Evolutionary conservation across 2,329 filamentous ascomycete genomes (phyloP), one percentile per base, ranked within the genome.

Genomic region (Aspergillus carbonarius): DNA sequence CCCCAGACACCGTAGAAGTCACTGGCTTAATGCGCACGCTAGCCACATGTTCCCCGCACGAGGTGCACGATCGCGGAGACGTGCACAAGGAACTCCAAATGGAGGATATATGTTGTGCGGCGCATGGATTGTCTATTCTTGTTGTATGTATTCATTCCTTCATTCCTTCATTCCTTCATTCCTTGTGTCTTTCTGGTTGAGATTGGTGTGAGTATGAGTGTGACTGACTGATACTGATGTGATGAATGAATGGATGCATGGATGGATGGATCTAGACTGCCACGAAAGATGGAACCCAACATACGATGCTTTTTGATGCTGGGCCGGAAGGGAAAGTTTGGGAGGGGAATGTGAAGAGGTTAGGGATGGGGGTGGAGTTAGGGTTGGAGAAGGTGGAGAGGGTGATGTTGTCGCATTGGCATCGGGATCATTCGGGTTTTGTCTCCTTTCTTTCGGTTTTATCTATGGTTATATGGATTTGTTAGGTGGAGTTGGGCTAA

Each of bases 361-460:
- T 83, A 17, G 67, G 72, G 25, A 70, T 78, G 1, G 73, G 81
- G 63, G 66, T 82, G 4, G 68, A 74, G 25, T 70, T 78, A 1
- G 73, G 81, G 63, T 67, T 82, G 4, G 68, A 74, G 1, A 63
- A 67, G 0, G 71, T 85, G 23, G 82, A 83, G 61, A 58, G 78
- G 13, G 76, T 83, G 18, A 75, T 82, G 49, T 69, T 84, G 23
- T 82, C 80, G 5, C 79, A 83, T 63, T 83, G 82, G 82, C 81
- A 85, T 69, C 76, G 82, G 39, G 81, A 85, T 61, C 81, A 85
- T 62, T 83, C 81, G 25, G 81, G 80, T 77, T 53, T 53, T n/a
- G 65, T 62, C n/a, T 4, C 1, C 35, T 4, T 25, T 23, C n/a
- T 25, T 17, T 23, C 15, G 44, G 8, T 10, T 8, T 30, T 34